Conservation (phyloP, 163 green algal species). For the Scenedesmus sp. region DNA sequence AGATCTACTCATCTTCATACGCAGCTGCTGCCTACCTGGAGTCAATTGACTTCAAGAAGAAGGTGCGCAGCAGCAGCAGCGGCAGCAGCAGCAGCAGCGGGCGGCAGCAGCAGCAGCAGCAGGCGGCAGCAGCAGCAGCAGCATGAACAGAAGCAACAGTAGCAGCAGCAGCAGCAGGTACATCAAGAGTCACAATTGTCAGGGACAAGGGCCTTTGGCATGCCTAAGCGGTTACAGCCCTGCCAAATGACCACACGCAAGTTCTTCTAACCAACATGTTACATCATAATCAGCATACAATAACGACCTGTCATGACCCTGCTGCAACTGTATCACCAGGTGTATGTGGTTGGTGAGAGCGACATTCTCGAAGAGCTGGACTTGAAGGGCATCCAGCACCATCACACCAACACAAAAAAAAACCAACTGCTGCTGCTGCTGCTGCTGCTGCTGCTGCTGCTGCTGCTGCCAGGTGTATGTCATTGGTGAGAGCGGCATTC, state of each 20-base stretch:
- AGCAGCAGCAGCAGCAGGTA: not conserved
- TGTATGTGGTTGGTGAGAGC: conserved; percentile 72
- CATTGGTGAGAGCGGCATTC: conserved; percentile 91
- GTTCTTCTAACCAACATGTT: not conserved
- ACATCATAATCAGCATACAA: not conserved
- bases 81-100: not conserved
- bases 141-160: not conserved
- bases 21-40: conserved; percentile 98
- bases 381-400: conserved; percentile 91
- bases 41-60: conserved; percentile 97
- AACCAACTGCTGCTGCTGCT: not conserved
- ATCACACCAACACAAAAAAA: not conserved
- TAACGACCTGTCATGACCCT: not conserved
- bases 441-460: not conserved
- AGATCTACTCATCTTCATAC: conserved; percentile 99
- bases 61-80: conserved; percentile 72
- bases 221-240: too few species aligned
- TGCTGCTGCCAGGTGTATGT: conserved; percentile 51
- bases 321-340: not conserved
- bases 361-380: conserved; percentile 98
- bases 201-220: not conserved
- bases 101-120: not conserved
- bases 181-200: not conserved
- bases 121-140: not conserved
- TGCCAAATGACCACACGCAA: too few species aligned